phyloP scores from a whole-genome alignment of 495 filamentous ascomycete species.

The Podospora bellae-mahoneyi region DNA sequence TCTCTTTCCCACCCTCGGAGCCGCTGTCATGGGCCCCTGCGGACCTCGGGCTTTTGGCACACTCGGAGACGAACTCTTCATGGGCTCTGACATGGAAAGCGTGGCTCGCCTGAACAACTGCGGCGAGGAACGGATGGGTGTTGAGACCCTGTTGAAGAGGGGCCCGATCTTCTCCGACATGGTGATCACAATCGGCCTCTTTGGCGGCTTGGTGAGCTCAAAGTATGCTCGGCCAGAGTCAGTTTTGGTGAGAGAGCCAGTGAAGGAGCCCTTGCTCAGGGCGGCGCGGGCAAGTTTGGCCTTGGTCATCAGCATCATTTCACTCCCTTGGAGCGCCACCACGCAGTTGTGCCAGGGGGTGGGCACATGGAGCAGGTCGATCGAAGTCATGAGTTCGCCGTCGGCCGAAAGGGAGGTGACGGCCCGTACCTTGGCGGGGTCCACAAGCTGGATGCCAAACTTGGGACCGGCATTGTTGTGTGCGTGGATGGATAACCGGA shows the following conservation, averaged over 20 bases:
- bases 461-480: constrained; percentile 25
- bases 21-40: not conserved
- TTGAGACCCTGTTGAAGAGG: not conserved
- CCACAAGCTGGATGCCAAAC: constrained; percentile 24
- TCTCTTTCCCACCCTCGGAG: not conserved
- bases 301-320: constrained; percentile 19
- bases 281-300: constrained; percentile 21
- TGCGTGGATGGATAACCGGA: constrained; percentile 23
- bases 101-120: constrained; percentile 5
- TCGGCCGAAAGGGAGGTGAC: constrained; percentile 14
- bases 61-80: not conserved
- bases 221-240: constrained; percentile 10
- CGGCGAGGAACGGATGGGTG: not conserved
- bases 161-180: not conserved
- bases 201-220: constrained; percentile 4
- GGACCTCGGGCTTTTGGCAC: not conserved
- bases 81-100: not conserved
- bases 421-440: constrained; percentile 16
- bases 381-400: constrained; percentile 21
- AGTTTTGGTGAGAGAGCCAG: constrained; percentile 5
- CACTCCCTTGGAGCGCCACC: constrained; percentile 15
- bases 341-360: constrained; percentile 25
- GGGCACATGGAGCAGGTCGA: constrained; percentile 23
- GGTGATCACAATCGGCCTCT: not conserved
- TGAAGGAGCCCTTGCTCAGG: constrained; percentile 9